Conservation (phyloP, 768 basidiomycete genomes). For the Tulasnella sp. region DNA sequence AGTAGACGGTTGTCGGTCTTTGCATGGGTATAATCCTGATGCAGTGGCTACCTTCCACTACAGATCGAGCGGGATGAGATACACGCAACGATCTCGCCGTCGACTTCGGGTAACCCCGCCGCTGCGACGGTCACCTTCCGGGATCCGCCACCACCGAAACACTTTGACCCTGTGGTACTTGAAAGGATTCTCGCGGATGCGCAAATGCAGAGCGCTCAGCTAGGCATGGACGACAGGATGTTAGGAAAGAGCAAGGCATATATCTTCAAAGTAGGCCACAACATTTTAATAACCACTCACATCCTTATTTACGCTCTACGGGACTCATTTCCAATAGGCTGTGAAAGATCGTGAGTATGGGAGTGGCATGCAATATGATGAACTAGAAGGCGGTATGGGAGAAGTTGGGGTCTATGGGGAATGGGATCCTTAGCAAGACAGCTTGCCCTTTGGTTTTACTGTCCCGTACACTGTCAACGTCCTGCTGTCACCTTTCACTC, state of each 20-base stretch:
- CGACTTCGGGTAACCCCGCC: conserved; percentile 1
- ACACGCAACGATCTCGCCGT: conserved; percentile 10
- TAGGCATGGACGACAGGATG: neutral
- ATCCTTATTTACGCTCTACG: neutral
- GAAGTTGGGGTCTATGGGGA: neutral
- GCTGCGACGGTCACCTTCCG: conserved; percentile 11
- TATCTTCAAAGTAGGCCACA: neutral
- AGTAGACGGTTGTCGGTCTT: conserved; percentile 20
- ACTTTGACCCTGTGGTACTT: conserved; percentile 10
- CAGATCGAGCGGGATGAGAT: conserved; percentile 14
- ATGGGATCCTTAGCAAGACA: neutral
- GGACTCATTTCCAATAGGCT: conserved; percentile 9
- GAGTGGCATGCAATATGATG: conserved; percentile 12
- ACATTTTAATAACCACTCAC: neutral
- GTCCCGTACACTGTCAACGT: too few relatives aligned
- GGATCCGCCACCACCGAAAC: conserved; percentile 11
- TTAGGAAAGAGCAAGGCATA: conserved; percentile 3
- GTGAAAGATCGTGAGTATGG: conserved; percentile 17
- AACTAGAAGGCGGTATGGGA: conserved; percentile 11
- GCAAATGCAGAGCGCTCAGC: neutral
- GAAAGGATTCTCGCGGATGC: conserved; percentile 7
- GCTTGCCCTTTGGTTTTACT: too few relatives aligned
- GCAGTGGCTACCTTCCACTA: neutral
- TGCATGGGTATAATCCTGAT: neutral
- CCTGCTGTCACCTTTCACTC: too few relatives aligned